Conservation (phyloP, 176 grass and related monocot genomes). For the Zea luxurians region DNA sequence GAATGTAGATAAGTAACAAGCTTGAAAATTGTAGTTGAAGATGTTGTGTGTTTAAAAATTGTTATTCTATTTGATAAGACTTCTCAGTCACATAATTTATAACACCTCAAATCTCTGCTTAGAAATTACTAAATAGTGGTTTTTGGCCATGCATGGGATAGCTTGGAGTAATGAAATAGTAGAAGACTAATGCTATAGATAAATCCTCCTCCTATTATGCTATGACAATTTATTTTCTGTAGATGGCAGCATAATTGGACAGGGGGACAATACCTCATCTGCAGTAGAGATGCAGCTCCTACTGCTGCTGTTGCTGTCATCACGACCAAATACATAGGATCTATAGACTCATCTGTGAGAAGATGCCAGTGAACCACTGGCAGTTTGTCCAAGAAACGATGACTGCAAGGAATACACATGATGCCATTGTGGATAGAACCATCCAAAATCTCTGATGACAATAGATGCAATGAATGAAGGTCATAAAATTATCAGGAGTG, state of each 20-base stretch:
- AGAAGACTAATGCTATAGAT: no score
- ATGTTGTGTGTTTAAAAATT: neutral
- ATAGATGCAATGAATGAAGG: neutral
- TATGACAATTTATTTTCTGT: neutral
- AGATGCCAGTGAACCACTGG: constrained; percentile 51
- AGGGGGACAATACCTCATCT: constrained; percentile 17
- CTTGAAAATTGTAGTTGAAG: constrained; percentile 4
- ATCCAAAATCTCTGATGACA: neutral
- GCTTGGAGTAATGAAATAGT: no score
- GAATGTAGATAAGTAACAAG: neutral
- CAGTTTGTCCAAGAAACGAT: constrained; percentile 81
- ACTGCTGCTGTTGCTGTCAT: constrained; percentile 72
- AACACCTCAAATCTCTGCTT: neutral
- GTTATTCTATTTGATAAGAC: constrained; percentile 9
- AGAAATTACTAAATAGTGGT: neutral
- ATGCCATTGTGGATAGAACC: constrained; percentile 9
- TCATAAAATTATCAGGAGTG: neutral
- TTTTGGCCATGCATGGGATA: no score
- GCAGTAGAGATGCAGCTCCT: constrained; percentile 41
- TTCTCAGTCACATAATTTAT: neutral
- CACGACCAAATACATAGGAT: constrained; percentile 80
- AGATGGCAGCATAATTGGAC: constrained; percentile 7
- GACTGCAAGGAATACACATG: constrained; percentile 48
- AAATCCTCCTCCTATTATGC: neutral
- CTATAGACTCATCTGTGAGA: constrained; percentile 63